Evolutionary conservation across 2,329 filamentous ascomycete species (phyloP).

Genomic region (Cadophora luteo-olivacea): DNA sequence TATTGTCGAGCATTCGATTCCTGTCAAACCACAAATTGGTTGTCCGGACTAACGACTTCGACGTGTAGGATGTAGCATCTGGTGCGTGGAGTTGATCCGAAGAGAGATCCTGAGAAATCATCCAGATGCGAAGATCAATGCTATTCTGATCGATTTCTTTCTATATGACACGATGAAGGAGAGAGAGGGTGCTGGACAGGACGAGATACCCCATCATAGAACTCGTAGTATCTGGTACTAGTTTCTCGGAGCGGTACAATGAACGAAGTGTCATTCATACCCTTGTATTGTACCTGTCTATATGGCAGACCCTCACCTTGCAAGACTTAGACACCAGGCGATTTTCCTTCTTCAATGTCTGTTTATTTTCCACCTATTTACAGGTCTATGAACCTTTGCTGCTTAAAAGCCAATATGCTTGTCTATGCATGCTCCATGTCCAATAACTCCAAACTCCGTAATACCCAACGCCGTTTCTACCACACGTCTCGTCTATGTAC

Average conservation of each 20-base stretch:
- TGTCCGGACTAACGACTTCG: neutral
- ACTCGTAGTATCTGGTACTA: slow-evolving; percentile 96
- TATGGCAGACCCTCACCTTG: neutral
- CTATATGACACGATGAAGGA: slow-evolving; percentile 95
- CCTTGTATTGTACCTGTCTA: neutral
- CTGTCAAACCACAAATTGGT: neutral
- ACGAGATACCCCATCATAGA: slow-evolving; percentile 80
- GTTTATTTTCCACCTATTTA: neutral
- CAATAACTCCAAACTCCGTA: slow-evolving; percentile 5
- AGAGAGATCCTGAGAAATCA: slow-evolving; percentile 79
- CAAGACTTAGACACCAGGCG: neutral
- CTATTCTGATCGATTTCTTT: slow-evolving; percentile 96
- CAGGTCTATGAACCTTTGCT: neutral
- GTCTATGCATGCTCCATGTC: slow-evolving; percentile 1
- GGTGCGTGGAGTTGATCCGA: slow-evolving; percentile 89
- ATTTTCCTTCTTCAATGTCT: neutral
- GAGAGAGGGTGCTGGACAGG: slow-evolving; percentile 67
- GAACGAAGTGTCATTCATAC: too few species aligned
- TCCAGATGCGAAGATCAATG: slow-evolving; percentile 77
- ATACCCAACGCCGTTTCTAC: slow-evolving; percentile 15
- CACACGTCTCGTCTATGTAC: slow-evolving; percentile 12
- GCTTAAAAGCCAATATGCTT: neutral
- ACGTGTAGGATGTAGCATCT: slow-evolving; percentile 82
- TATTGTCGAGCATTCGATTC: neutral
- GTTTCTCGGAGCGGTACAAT: neutral